Conservation (phyloP, 208 protist genomes). For the Trypanosomatidae sp. region DNA sequence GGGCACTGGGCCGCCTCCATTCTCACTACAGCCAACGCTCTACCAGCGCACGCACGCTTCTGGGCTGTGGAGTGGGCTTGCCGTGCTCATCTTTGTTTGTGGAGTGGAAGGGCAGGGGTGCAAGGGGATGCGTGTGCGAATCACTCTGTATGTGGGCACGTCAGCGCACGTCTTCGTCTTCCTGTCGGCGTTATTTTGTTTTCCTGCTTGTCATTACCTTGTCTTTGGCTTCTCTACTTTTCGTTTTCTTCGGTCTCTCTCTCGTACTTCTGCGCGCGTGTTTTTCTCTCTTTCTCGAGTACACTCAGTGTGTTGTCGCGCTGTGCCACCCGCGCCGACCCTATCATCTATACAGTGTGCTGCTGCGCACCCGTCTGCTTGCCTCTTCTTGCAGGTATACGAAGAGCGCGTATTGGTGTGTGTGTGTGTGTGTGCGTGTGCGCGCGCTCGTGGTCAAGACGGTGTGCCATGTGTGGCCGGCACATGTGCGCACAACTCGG, state of each 20-base stretch:
- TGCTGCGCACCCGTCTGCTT: no score
- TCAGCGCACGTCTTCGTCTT: background rate
- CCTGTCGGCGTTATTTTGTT: background rate
- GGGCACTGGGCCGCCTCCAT: slow-evolving; percentile 29
- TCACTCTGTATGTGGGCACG: background rate
- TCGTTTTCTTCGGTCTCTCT: background rate
- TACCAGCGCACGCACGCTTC: slow-evolving; percentile 13
- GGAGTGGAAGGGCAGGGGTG: background rate
- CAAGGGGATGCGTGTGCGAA: background rate
- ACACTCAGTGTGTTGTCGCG: no score
- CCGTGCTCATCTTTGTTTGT: background rate
- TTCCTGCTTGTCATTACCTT: background rate
- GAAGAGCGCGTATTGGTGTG: no score
- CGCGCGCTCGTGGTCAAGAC: no score
- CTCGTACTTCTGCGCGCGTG: background rate
- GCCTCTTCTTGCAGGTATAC: no score
- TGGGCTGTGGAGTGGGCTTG: background rate
- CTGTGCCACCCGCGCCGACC: no score
- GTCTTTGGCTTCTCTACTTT: background rate
- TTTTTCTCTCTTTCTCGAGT: background rate
- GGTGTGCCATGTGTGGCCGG: no score
- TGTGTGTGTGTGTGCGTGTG: no score
- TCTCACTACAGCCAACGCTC: slow-evolving; percentile 25
- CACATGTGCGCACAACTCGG: no score
- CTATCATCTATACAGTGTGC: no score